Conservation (phyloP, 768 basidiomycete species). For the Leccinellum luteum region DNA sequence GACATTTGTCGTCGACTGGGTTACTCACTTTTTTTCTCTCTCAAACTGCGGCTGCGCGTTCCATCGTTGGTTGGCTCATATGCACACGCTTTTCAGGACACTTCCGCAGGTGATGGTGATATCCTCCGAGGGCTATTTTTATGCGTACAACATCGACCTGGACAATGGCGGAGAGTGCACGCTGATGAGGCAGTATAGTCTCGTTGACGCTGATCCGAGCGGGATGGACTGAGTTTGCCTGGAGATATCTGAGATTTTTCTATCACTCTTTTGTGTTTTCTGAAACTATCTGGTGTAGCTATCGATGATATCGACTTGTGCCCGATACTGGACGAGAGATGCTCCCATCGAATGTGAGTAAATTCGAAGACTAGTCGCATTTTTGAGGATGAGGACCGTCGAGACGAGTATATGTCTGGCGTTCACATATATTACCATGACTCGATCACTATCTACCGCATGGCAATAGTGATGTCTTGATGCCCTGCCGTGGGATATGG, state of each 20-base stretch:
- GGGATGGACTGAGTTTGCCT: constrained; percentile 30
- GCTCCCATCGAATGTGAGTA: background rate
- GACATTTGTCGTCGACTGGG: background rate
- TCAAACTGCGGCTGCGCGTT: background rate
- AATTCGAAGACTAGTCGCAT: background rate
- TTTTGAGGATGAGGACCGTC: background rate
- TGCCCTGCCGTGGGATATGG: background rate
- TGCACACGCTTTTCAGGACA: constrained; percentile 48
- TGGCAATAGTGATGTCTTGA: background rate
- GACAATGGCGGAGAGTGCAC: constrained; percentile 96
- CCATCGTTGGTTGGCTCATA: background rate
- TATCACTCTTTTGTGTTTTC: background rate
- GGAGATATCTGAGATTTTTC: background rate
- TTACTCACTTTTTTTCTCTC: background rate
- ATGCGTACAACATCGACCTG: constrained; percentile 92
- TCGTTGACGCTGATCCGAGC: constrained; percentile 27
- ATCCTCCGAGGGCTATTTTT: constrained; percentile 93
- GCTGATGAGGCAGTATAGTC: constrained; percentile 89
- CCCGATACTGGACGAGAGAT: background rate
- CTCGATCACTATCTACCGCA: background rate
- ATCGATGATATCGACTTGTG: background rate
- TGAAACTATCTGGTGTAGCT: background rate
- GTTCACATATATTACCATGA: background rate
- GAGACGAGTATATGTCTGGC: background rate
- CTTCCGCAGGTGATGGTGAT: constrained; percentile 98